A percentile compares a stretch with the other conserved stretches of the same genome.
These are phyloP conservation scores for Neurospora sp. DNA, from an alignment of 495 filamentous ascomycete genomes.

Conservation along the genomic window DNA sequence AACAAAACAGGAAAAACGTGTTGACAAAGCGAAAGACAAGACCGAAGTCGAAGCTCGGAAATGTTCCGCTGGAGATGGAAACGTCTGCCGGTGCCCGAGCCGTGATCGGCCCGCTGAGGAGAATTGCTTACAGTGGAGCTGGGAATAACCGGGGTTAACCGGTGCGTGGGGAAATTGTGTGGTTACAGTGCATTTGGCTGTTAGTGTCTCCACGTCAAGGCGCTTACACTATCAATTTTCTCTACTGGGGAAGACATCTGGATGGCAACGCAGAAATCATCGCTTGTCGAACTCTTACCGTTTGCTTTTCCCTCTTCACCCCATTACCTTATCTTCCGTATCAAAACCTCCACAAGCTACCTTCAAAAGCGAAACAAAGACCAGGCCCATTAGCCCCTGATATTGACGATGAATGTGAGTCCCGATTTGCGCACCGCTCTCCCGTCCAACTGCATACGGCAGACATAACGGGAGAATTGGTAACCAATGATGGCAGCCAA, in stretches of 20 bases:
- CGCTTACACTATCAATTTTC: neutral
- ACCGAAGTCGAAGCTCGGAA: neutral
- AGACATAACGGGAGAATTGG: too few species aligned
- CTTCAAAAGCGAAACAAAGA: neutral
- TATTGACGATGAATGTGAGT: neutral
- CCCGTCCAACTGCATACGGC: neutral
- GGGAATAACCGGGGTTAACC: neutral
- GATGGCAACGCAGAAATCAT: too few species aligned
- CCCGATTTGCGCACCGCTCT: neutral
- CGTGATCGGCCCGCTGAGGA: neutral
- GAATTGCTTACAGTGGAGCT: neutral
- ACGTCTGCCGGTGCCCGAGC: neutral
- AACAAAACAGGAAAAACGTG: neutral
- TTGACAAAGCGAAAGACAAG: neutral
- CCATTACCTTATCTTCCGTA: neutral
- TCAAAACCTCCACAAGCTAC: neutral
- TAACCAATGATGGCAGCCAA: neutral
- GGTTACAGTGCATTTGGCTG: neutral
- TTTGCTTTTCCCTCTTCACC: neutral
- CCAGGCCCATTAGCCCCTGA: neutral
- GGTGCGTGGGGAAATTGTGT: neutral
- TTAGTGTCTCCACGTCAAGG: neutral
- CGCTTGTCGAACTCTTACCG: too few species aligned
- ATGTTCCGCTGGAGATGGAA: neutral
- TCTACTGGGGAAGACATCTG: too few species aligned